Percentiles rank a stretch among this genome's conserved stretches.
phyloP scores from a whole-genome alignment of 108 stramenopile species.

The Parietichytrium sp. region DNA sequence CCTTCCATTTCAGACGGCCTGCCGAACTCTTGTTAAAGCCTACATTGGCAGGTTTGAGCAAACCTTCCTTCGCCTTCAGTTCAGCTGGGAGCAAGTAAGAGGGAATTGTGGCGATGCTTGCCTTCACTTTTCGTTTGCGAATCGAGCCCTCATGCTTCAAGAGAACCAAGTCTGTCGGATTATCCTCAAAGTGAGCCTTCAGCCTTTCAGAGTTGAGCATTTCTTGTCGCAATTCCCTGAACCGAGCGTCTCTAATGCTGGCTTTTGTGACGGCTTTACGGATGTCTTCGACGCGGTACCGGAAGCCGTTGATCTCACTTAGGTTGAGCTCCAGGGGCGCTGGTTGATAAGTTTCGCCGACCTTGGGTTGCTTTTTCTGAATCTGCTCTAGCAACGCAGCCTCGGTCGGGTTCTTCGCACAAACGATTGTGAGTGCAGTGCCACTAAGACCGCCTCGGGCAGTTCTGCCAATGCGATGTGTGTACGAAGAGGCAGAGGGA shows the following conservation, averaged over 20 bases:
- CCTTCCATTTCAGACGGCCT: constrained; percentile 22
- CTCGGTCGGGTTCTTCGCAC: constrained; percentile 47
- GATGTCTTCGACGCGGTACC: constrained; percentile 95
- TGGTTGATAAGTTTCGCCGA: constrained; percentile 71
- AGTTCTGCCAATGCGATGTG: constrained; percentile 95
- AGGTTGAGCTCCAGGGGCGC: constrained; percentile 88
- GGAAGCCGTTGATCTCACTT: constrained; percentile 88
- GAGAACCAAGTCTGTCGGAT: constrained; percentile 81
- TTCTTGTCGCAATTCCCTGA: constrained; percentile 85
- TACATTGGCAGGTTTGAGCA: not conserved
- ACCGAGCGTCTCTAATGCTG: constrained; percentile 81
- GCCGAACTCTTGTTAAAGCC: not conserved
- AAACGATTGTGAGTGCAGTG: constrained; percentile 83
- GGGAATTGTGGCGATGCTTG: constrained; percentile 8
- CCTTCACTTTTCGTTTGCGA: not conserved
- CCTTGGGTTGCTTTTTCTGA: not conserved
- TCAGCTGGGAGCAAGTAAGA: constrained; percentile 30
- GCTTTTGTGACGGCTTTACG: constrained; percentile 78
- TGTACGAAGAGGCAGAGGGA: constrained; percentile 77
- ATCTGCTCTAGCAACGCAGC: constrained; percentile 5
- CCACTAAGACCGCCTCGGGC: constrained; percentile 92
- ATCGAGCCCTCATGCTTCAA: constrained; percentile 68
- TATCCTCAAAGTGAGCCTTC: constrained; percentile 87
- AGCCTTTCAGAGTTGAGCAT: constrained; percentile 88
- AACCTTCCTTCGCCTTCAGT: not conserved